Evolutionary conservation across 2,329 filamentous ascomycete species (phyloP).

Genomic region (Pseudogymnoascus sp.): DNA sequence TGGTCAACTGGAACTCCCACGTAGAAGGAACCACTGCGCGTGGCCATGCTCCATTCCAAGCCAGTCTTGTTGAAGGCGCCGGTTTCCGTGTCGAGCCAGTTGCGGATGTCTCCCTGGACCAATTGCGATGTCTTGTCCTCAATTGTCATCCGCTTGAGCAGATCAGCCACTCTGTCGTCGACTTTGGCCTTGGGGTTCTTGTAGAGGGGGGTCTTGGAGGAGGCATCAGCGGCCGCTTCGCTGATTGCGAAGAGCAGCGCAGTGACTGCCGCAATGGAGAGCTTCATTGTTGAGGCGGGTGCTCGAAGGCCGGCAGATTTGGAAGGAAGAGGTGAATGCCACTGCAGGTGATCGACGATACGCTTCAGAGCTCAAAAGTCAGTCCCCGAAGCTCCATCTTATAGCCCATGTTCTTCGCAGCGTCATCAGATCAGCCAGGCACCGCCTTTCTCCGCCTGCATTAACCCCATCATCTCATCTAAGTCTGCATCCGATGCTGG

Average conservation of each 20-base stretch:
- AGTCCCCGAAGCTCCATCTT: neutral
- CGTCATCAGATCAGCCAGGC: neutral
- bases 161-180: conserved; percentile 58
- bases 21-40: conserved; percentile 53
- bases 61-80: conserved; percentile 62
- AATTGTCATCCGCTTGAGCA: conserved; percentile 66
- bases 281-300: conserved; percentile 1
- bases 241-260: conserved; percentile 5
- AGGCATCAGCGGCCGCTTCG: neutral
- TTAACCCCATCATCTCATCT: conserved; percentile 7
- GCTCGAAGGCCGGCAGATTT: neutral
- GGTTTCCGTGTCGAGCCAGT: conserved; percentile 64
- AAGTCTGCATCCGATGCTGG: neutral
- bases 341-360: neutral
- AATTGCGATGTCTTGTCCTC: conserved; percentile 67
- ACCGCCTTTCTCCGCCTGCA: neutral
- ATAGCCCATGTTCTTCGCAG: neutral
- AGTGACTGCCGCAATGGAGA: conserved; percentile 1
- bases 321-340: neutral
- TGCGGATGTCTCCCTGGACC: conserved; percentile 62
- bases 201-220: conserved; percentile 43
- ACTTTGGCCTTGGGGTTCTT: conserved; percentile 56
- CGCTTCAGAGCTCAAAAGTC: neutral
- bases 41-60: conserved; percentile 55
- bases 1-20: conserved; percentile 61